Evolutionary conservation across 306 rosid species (phyloP), one percentile per base, ranked within the genome.

Genomic region (Acmispon strigosus): DNA sequence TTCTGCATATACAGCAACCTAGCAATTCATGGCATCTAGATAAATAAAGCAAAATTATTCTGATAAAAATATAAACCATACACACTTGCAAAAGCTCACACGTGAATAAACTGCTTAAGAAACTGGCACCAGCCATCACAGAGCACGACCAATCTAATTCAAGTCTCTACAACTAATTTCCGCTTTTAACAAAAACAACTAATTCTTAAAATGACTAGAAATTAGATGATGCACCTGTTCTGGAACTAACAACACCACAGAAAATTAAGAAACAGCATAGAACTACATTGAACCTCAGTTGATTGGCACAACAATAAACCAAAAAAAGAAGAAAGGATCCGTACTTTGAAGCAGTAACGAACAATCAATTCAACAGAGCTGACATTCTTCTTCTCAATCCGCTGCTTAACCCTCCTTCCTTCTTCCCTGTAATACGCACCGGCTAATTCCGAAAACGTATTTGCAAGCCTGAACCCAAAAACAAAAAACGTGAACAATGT

Each of bases 1-100:
- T 78, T 94, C 99, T 42, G 97, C 99, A 87, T 84, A 91, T 63
- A 94, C 96, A 58, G 99, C 97, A 80, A 88, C 95, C 99, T 94
- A 82, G 63, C 83, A 76, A 69, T 84, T 69, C 80, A 76, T 65
- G 58, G 81, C 75, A 86, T 65, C 76, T 53, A 82, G 48, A 77
- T 69, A 65, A 80, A 73, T 75, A 72, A 79, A 42, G 86, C 70
- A 65, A 78, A 79, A 18, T 57, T 59, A 51, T 15, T 73, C 41
- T 58, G 65, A 59, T 79, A 43, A 59, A 41, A 67, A 68, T 18
- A 78, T 43, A 75, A 56, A 55, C 39, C 53, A 65, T 10, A 75
- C 60, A 64, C 44, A 51, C 58, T 76, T 8, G 12, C 54, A 77
- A 62, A 67, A 16, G 74, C 53, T 44, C 53, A 66, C 8, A 7